phyloP scores from a whole-genome alignment of 108 stramenopile species.

The Aurantiochytrium sp. region DNA sequence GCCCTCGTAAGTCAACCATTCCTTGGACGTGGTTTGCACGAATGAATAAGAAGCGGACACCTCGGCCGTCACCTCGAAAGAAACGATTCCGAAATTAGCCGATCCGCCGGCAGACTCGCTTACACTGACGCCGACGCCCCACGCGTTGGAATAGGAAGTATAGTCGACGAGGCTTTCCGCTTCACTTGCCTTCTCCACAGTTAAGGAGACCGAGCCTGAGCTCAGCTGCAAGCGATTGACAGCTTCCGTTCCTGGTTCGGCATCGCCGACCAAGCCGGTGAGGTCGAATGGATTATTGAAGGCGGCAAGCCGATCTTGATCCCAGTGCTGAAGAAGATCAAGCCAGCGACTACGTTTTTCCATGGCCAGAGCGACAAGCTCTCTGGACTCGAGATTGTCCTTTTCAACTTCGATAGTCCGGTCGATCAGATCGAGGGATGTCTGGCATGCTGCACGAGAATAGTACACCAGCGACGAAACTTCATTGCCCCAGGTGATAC shows the following conservation, averaged over 20 bases:
- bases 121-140: neutral
- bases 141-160: neutral
- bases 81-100: neutral
- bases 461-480: neutral
- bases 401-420: neutral
- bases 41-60: neutral
- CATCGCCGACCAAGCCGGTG: too few relatives aligned
- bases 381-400: too few relatives aligned
- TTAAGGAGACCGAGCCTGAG: neutral
- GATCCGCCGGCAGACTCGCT: neutral
- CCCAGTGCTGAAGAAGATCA: neutral
- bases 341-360: neutral
- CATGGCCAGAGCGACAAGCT: neutral
- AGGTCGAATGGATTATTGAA: neutral
- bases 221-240: too few relatives aligned
- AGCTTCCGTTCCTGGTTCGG: too few relatives aligned
- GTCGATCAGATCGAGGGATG: neutral
- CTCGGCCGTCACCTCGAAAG: neutral
- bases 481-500: neutral
- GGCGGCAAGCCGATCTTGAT: neutral
- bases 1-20: neutral
- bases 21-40: too few relatives aligned
- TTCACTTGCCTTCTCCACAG: neutral
- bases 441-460: neutral
- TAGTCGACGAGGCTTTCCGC: neutral